Conservation (phyloP, 2,329 filamentous ascomycete genomes). For the Neurospora sp. region DNA sequence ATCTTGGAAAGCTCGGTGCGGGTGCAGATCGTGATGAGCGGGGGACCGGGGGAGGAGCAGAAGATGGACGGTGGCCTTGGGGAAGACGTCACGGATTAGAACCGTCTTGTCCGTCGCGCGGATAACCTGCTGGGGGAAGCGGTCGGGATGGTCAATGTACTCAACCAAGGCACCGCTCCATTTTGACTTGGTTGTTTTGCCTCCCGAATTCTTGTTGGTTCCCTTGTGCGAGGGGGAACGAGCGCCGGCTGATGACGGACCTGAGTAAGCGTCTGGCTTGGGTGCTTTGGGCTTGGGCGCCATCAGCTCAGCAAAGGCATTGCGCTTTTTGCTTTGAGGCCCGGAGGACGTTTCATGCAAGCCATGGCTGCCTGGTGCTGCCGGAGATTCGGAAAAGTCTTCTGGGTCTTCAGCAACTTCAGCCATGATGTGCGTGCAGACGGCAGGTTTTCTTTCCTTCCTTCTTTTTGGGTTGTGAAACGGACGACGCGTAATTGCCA, state of each 20-base stretch:
- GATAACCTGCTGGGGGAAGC: conserved; percentile 51
- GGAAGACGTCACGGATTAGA: conserved; percentile 72
- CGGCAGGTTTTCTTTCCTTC: neutral
- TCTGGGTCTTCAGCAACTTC: conserved; percentile 10
- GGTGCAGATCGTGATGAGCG: conserved; percentile 52
- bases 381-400: conserved; percentile 2
- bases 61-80: conserved; percentile 76
- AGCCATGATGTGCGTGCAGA: conserved; percentile 3
- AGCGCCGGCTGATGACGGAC: conserved; percentile 20
- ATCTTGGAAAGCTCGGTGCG: conserved; percentile 69
- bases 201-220: neutral
- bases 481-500: neutral
- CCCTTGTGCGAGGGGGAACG: conserved; percentile 21
- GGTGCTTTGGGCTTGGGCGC: conserved; percentile 33
- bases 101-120: conserved; percentile 61
- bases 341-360: neutral
- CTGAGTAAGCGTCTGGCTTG: conserved; percentile 4
- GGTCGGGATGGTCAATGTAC: conserved; percentile 55
- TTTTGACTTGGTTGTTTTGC: conserved; percentile 3
- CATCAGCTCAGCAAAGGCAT: conserved; percentile 43
- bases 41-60: conserved; percentile 74
- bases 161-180: conserved; percentile 50
- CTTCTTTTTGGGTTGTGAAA: neutral
- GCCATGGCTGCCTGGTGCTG: neutral
- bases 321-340: conserved; percentile 16